Conservation (phyloP, 1,284 basidiomycete species). For the Hemileia vastatrix region DNA sequence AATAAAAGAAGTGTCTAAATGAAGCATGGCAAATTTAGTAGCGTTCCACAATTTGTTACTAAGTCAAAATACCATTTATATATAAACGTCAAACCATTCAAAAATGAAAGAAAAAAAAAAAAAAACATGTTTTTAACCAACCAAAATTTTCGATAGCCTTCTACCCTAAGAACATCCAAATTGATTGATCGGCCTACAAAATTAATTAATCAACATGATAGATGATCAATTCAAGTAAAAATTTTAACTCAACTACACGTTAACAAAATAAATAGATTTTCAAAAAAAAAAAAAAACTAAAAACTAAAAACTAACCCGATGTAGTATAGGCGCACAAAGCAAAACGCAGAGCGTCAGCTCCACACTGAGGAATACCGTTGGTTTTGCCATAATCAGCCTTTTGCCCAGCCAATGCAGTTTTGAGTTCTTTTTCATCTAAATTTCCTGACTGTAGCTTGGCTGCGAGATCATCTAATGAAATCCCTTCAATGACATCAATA, state of each 20-base stretch:
- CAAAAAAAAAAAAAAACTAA: not conserved
- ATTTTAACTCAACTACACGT: too few relatives aligned
- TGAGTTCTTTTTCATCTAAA: slow-evolving; percentile 84
- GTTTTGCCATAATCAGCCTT: slow-evolving; percentile 96
- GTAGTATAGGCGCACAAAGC: slow-evolving; percentile 85
- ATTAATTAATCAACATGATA: not conserved
- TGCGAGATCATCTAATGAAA: slow-evolving; percentile 73
- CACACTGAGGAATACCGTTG: slow-evolving; percentile 91
- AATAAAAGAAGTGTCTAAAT: slow-evolving; percentile 71
- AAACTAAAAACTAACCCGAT: slow-evolving; percentile 53
- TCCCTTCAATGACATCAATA: slow-evolving; percentile 85
- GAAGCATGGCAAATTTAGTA: slow-evolving; percentile 95
- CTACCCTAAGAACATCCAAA: slow-evolving; percentile 89
- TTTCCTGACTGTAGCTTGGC: slow-evolving; percentile 82
- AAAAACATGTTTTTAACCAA: too few relatives aligned
- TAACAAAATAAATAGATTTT: too few relatives aligned
- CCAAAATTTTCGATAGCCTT: slow-evolving; percentile 78
- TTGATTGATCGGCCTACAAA: slow-evolving; percentile 77
- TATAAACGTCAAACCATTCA: not conserved
- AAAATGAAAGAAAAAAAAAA: too few relatives aligned
- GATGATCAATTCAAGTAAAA: too few relatives aligned
- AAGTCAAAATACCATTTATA: slow-evolving; percentile 25
- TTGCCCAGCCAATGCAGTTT: slow-evolving; percentile 83
- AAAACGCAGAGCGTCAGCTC: slow-evolving; percentile 91
- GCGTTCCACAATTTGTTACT: slow-evolving; percentile 99